Evolutionary conservation across 2,329 filamentous ascomycete genomes (phyloP).

Genomic region (Blastomyces gilchristii): DNA sequence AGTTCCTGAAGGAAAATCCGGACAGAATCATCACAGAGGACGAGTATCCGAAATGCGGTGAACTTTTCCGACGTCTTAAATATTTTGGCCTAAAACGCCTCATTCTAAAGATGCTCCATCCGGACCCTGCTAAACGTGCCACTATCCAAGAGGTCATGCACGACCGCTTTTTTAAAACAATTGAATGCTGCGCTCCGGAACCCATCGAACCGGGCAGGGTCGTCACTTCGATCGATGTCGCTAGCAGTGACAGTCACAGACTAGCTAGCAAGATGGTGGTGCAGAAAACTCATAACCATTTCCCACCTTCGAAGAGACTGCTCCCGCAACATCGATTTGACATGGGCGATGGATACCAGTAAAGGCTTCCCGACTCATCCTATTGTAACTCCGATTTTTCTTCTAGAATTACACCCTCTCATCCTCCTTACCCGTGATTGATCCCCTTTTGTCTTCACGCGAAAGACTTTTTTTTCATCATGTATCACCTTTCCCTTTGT

Average conservation of each 20-base stretch:
- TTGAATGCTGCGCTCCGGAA: slow-evolving; percentile 71
- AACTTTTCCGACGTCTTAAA: slow-evolving; percentile 55
- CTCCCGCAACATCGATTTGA: slow-evolving; percentile 22
- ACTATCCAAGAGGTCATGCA: slow-evolving; percentile 58
- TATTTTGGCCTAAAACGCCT: slow-evolving; percentile 60
- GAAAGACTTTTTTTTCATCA: no score
- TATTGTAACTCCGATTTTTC: no score
- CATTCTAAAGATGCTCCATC: slow-evolving; percentile 72
- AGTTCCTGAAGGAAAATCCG: slow-evolving; percentile 48
- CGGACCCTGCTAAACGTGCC: slow-evolving; percentile 60
- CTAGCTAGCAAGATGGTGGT: slow-evolving; percentile 21
- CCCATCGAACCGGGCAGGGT: slow-evolving; percentile 46
- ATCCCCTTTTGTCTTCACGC: no score
- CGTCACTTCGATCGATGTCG: slow-evolving; percentile 47
- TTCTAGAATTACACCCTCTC: no score
- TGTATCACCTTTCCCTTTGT: no score
- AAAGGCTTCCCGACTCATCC: neutral
- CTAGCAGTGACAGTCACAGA: slow-evolving; percentile 19
- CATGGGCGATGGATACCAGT: slow-evolving; percentile 21
- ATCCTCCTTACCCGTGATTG: no score
- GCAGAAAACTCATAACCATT: slow-evolving; percentile 26
- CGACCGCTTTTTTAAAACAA: slow-evolving; percentile 60
- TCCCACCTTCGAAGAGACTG: slow-evolving; percentile 23
- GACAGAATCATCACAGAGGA: slow-evolving; percentile 45
- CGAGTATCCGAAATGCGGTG: slow-evolving; percentile 55